Evolutionary conservation across 208 protist genomes (phyloP).

Genomic region (Acanthamoeba triangularis): DNA sequence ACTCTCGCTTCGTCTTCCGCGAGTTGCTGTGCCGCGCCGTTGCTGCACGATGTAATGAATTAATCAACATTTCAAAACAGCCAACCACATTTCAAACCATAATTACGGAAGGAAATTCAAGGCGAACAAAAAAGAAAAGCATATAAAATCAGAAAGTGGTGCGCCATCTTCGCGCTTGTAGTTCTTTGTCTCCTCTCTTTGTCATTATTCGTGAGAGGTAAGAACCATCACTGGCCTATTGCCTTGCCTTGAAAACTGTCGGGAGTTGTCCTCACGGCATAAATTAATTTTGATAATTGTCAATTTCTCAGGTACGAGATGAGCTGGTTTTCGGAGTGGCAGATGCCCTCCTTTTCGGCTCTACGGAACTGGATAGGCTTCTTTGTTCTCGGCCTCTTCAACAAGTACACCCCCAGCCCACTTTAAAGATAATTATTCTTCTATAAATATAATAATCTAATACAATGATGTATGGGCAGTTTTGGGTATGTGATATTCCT

Average conservation of each 20-base stretch:
- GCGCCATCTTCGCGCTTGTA: too few relatives aligned
- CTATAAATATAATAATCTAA: background rate
- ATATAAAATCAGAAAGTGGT: too few relatives aligned
- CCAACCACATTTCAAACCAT: too few relatives aligned
- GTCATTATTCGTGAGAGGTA: too few relatives aligned
- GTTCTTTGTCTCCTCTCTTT: too few relatives aligned
- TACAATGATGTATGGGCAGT: background rate
- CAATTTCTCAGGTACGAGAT: background rate
- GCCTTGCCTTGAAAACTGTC: too few relatives aligned
- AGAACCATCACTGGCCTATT: too few relatives aligned
- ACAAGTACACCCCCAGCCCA: constrained; percentile 71
- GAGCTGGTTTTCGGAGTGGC: background rate
- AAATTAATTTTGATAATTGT: too few relatives aligned
- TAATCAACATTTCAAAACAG: background rate
- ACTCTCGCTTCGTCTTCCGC: background rate
- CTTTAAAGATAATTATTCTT: background rate
- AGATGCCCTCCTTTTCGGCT: constrained; percentile 1
- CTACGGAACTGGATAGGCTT: constrained; percentile 50
- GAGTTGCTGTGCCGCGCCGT: background rate
- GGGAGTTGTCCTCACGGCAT: too few relatives aligned
- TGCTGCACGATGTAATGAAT: background rate
- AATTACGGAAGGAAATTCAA: too few relatives aligned
- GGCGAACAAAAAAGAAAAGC: too few relatives aligned
- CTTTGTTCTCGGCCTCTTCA: constrained; percentile 77
- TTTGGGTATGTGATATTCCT: constrained; percentile 67